These are phyloP conservation scores for Coemansia sp. DNA, from an alignment of 192 early-diverging fungal genomes.

Conservation along the genomic window DNA sequence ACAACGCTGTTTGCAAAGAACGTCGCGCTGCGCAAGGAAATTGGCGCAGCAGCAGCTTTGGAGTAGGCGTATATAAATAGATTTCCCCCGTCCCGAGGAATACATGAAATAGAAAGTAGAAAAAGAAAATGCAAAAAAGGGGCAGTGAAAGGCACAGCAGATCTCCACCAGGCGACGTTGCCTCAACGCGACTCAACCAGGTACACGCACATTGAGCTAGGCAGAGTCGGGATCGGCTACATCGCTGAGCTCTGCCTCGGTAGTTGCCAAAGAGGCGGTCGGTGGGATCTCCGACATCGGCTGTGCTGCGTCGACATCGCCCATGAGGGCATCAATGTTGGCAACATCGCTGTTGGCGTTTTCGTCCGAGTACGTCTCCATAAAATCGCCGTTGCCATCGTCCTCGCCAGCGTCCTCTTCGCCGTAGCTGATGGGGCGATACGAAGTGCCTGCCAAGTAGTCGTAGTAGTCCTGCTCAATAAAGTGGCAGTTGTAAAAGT, in stretches of 20 bases:
- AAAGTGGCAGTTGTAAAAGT: slow-evolving; percentile 53
- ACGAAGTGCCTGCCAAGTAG: slow-evolving; percentile 21
- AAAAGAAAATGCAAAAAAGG: slow-evolving; percentile 1
- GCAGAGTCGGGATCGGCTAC: background rate
- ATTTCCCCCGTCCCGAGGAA: slow-evolving; percentile 41
- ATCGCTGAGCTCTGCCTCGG: background rate
- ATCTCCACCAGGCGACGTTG: background rate
- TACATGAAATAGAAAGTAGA: slow-evolving; percentile 13
- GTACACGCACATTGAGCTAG: background rate
- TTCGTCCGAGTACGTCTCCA: slow-evolving; percentile 8
- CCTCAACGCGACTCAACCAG: background rate
- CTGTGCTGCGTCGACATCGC: background rate
- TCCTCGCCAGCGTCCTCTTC: background rate
- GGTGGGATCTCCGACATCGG: background rate
- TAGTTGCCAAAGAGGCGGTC: background rate
- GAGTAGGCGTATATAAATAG: slow-evolving; percentile 16
- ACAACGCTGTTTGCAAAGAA: slow-evolving; percentile 56
- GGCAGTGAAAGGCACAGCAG: background rate
- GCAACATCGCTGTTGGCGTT: slow-evolving; percentile 2
- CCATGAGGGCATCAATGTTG: slow-evolving; percentile 13
- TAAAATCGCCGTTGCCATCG: background rate
- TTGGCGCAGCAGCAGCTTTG: slow-evolving; percentile 11
- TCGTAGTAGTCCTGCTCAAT: slow-evolving; percentile 52
- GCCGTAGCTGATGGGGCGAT: slow-evolving; percentile 2
- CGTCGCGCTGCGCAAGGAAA: slow-evolving; percentile 32